Evolutionary conservation across 2,329 filamentous ascomycete genomes (phyloP).

Genomic region (Fusarium chlamydosporum): DNA sequence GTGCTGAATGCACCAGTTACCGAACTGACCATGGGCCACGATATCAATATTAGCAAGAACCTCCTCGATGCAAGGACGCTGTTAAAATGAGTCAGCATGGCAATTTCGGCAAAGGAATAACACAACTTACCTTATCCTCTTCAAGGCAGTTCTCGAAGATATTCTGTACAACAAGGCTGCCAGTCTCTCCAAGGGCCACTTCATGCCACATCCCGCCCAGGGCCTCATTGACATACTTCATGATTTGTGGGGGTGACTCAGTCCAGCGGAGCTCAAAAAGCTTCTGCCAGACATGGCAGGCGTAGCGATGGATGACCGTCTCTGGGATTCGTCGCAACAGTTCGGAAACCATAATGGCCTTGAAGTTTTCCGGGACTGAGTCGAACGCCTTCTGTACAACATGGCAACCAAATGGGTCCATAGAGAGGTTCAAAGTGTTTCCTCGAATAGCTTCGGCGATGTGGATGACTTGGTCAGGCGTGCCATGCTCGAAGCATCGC

Average conservation of each 20-base stretch:
- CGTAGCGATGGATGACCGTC: conserved; percentile 98
- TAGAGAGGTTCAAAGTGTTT: conserved; percentile 92
- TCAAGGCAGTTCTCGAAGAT: conserved; percentile 99
- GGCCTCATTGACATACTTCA: conserved; percentile 97
- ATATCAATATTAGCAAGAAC: conserved; percentile 95
- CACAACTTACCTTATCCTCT: conserved; percentile 87
- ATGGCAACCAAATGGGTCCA: conserved; percentile 99
- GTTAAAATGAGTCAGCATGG: conserved; percentile 40
- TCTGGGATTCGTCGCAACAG: conserved; percentile 94
- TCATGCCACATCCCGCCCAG: conserved; percentile 98
- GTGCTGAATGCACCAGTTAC: conserved; percentile 99
- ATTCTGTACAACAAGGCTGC: conserved; percentile 97
- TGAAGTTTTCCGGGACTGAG: conserved; percentile 96
- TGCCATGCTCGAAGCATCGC: conserved; percentile 98
- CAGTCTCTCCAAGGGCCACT: conserved; percentile 95
- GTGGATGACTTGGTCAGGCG: conserved; percentile 91
- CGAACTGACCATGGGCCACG: conserved; percentile 96
- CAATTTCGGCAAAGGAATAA: neutral
- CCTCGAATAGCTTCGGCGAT: conserved; percentile 96
- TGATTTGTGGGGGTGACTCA: conserved; percentile 94
- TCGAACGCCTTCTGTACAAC: conserved; percentile 99
- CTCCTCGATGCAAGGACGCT: conserved; percentile 98
- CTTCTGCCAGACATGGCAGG: conserved; percentile 99
- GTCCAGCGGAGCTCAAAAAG: conserved; percentile 98
- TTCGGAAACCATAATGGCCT: conserved; percentile 98